phyloP scores from a whole-genome alignment of 768 basidiomycete species.

The Suillus hirtellus region DNA sequence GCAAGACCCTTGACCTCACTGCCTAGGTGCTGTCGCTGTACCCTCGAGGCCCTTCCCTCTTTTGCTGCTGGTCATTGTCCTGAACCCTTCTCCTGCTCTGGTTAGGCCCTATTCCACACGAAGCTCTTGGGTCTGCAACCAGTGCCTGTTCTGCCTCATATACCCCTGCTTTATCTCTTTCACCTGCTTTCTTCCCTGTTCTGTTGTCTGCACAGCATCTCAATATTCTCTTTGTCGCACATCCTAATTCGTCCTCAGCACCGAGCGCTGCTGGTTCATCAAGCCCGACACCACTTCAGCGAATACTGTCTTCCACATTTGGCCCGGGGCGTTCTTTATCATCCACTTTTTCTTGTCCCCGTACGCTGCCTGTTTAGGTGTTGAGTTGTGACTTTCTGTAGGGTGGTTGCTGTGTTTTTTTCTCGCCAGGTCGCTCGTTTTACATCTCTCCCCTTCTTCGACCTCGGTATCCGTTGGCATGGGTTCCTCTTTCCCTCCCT shows the following conservation, averaged over 20 bases:
- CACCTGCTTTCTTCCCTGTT: background rate
- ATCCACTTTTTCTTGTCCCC: background rate
- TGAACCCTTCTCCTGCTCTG: background rate
- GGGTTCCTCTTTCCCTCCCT: background rate
- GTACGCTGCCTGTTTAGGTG: background rate
- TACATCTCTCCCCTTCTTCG: background rate
- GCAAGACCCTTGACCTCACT: conserved; percentile 11
- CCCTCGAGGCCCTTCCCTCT: background rate
- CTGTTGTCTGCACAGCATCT: background rate
- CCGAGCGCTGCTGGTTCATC: background rate
- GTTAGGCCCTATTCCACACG: background rate
- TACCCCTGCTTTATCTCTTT: background rate
- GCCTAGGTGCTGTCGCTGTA: background rate
- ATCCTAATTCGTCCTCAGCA: background rate
- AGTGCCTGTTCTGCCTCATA: background rate
- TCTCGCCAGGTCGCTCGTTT: conserved; percentile 2
- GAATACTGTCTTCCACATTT: conserved; percentile 3
- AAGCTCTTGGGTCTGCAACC: background rate
- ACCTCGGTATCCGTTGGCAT: conserved; percentile 2
- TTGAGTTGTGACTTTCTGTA: conserved; percentile 1
- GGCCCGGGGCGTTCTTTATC: background rate
- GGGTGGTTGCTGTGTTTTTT: background rate
- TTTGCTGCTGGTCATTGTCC: background rate
- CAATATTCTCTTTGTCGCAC: background rate
- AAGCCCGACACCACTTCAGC: conserved; percentile 1